Percentiles rank a stretch among this genome's conserved stretches.
Evolutionary conservation across 2,329 filamentous ascomycete genomes (phyloP).

Genomic region (Phialemonium atrogriseum): DNA sequence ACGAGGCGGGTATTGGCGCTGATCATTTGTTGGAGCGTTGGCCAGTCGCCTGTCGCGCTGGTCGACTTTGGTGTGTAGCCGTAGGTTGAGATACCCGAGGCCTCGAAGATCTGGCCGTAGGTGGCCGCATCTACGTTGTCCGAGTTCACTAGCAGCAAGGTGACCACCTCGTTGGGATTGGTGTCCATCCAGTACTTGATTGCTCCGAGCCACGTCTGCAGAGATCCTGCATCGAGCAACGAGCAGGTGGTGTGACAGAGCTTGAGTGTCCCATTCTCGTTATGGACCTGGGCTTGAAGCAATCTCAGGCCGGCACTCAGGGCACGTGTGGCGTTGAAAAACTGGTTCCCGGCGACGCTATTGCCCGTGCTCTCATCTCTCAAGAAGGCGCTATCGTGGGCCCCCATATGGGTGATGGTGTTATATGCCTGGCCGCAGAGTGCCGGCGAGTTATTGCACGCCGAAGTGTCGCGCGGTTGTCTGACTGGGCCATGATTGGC

Average conservation of each 20-base stretch:
- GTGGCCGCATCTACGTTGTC: slow-evolving; percentile 47
- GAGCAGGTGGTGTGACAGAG: slow-evolving; percentile 64
- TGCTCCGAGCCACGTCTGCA: slow-evolving; percentile 53
- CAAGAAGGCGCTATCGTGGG: slow-evolving; percentile 67
- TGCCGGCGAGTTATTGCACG: slow-evolving; percentile 74
- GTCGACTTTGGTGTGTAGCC: slow-evolving; percentile 47
- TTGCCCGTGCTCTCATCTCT: slow-evolving; percentile 53
- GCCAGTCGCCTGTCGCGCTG: slow-evolving; percentile 48
- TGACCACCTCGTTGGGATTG: slow-evolving; percentile 69
- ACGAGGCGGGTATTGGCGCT: slow-evolving; percentile 55
- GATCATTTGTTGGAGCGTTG: slow-evolving; percentile 64
- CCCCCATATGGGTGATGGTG: slow-evolving; percentile 70
- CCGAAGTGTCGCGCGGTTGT: too few species aligned
- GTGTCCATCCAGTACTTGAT: slow-evolving; percentile 62
- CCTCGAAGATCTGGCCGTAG: slow-evolving; percentile 45
- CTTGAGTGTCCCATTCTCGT: slow-evolving; percentile 47
- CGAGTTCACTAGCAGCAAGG: slow-evolving; percentile 64
- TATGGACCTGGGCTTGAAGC: slow-evolving; percentile 65
- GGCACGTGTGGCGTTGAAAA: slow-evolving; percentile 62
- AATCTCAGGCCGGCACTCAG: slow-evolving; percentile 64
- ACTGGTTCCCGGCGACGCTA: slow-evolving; percentile 64
- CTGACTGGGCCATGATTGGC: too few species aligned
- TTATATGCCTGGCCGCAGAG: slow-evolving; percentile 66
- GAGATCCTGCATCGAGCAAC: slow-evolving; percentile 59
- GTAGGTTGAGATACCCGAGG: slow-evolving; percentile 51